phyloP scores from a whole-genome alignment of 805 yeast genomes.

The Metschnikowia gruessii region DNA sequence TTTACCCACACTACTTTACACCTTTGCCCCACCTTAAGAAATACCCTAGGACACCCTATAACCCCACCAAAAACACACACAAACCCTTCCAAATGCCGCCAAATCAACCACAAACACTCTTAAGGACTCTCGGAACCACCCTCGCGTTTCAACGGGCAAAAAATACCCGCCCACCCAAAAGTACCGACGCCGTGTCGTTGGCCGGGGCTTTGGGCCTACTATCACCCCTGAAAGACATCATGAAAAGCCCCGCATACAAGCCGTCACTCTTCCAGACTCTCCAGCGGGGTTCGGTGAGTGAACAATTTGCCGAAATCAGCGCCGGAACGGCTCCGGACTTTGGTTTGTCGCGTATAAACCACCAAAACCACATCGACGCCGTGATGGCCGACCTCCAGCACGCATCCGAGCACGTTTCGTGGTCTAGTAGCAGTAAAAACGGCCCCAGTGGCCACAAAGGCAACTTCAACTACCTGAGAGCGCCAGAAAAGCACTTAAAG shows the following conservation, averaged over 20 bases:
- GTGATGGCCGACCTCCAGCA: conserved; percentile 27
- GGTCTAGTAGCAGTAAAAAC: too few relatives aligned
- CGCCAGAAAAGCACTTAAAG: background rate
- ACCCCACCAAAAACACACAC: too few relatives aligned
- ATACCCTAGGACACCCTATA: too few relatives aligned
- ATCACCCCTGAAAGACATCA: conserved; percentile 20
- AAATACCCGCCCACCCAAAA: background rate
- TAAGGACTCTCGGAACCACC: too few relatives aligned
- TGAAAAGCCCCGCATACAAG: conserved; percentile 20
- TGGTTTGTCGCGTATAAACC: conserved; percentile 5
- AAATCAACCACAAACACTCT: too few relatives aligned
- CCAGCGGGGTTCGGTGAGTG: conserved; percentile 33
- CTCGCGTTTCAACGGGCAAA: too few relatives aligned
- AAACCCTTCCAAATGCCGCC: too few relatives aligned
- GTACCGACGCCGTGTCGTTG: conserved; percentile 16
- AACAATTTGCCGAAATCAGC: conserved; percentile 22
- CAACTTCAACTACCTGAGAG: background rate
- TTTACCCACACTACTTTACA: too few relatives aligned
- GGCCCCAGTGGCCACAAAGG: background rate
- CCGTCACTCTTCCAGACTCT: conserved; percentile 35
- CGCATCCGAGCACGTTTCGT: too few relatives aligned
- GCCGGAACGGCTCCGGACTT: conserved; percentile 1
- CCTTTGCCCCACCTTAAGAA: too few relatives aligned
- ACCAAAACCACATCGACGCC: conserved; percentile 18
- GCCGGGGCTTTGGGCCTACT: conserved; percentile 40